phyloP scores from a whole-genome alignment of 768 basidiomycete species.

The Hypsizygus marmoreus region DNA sequence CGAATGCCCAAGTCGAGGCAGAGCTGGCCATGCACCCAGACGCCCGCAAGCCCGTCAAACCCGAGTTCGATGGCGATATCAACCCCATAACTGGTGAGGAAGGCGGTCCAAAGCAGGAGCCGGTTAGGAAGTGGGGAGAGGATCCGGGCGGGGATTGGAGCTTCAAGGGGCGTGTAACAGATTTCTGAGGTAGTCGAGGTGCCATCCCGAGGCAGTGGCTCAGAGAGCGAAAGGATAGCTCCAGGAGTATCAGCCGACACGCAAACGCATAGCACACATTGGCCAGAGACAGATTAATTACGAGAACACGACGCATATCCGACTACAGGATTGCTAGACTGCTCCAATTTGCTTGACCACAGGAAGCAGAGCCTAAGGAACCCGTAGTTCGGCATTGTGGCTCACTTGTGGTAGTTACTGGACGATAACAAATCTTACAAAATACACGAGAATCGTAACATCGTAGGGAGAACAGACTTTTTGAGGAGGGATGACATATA shows the following conservation, averaged over 20 bases:
- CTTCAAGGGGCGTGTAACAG: slow-evolving; percentile 85
- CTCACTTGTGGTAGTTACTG: slow-evolving; percentile 13
- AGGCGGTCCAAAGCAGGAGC: slow-evolving; percentile 88
- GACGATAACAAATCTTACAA: slow-evolving; percentile 14
- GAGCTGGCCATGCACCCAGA: slow-evolving; percentile 68
- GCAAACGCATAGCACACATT: too few species aligned
- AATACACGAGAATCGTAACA: slow-evolving; percentile 4
- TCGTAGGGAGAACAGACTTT: slow-evolving; percentile 3
- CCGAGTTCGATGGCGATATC: slow-evolving; percentile 78
- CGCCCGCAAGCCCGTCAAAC: slow-evolving; percentile 53
- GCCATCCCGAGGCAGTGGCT: too few species aligned
- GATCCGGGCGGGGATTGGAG: slow-evolving; percentile 81
- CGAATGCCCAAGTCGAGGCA: slow-evolving; percentile 35
- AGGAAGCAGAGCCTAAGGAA: neutral
- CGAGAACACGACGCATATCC: too few species aligned
- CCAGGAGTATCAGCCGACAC: too few species aligned
- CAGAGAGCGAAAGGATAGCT: too few species aligned
- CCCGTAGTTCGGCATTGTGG: slow-evolving; percentile 7
- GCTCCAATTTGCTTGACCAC: too few species aligned
- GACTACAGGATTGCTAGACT: too few species aligned
- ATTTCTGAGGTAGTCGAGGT: slow-evolving; percentile 77
- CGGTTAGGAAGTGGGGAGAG: slow-evolving; percentile 60
- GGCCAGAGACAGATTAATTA: too few species aligned
- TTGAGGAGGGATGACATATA: neutral
- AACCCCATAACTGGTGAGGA: slow-evolving; percentile 85